Base-by-base conservation (phyloP, 805 yeast genomes). In the Metschnikowia kunwiensis region DNA sequence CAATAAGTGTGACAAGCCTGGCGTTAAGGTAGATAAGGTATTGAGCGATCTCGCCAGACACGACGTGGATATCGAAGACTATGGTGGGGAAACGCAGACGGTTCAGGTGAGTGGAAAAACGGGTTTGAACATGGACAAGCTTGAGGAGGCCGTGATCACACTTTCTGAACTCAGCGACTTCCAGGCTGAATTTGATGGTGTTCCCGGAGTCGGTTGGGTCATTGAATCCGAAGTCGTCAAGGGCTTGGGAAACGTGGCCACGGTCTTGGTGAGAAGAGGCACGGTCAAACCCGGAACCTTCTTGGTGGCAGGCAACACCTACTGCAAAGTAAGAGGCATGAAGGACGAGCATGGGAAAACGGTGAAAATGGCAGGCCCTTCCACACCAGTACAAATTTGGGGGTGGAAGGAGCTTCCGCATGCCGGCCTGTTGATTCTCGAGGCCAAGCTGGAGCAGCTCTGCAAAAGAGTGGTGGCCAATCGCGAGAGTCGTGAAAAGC, bases 321-420 rank as follows among this genome's bases (percentile, higher is more conserved):
- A 81, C 66, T 87, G 96, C 60, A 85, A 84, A 54, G 89, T 91
- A 2, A 77, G 81, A 49, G 77, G 82, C 12, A 75, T 93, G 74
- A 73, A 72, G 38, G 85, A 87, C 58, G 96, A 87, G 46, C 56
- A 64, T 39, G 89, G 91, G 3, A 78, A 78, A 45, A 39, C 68
- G 0, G 59, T 87, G 7, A 75, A 78, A 40, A 41, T 58, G 20
- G 97, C 95, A 0, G 76, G 78, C 1, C 97, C 98, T 0, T 82
- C 96, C 0, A 80, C 84, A 7, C 96, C 97, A 0, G 94, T 86
- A 1, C 95, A 87, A 51, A 70, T 93, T 6, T 74, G 86, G 56
- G 98, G 98, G 1, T 93, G 98, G 98, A 88, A 84, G 55, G 89
- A 80, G 23, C 63, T 89, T 24, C 97, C 97, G 0, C 85, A 77